Evolutionary conservation across 192 early-diverging fungal genomes (phyloP).

Genomic region (Podila verticillata): DNA sequence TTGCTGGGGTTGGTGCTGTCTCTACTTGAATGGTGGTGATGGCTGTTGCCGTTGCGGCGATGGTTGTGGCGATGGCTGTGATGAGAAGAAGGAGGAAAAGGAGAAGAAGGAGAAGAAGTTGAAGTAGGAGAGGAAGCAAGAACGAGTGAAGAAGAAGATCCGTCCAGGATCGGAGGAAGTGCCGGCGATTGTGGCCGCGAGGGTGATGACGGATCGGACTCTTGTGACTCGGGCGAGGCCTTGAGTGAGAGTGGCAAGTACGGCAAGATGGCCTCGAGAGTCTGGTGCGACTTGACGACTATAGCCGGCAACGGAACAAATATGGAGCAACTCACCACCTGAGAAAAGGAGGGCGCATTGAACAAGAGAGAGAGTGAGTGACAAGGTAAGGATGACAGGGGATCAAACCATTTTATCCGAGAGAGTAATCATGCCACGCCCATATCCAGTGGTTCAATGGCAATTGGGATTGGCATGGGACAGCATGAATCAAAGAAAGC

Average conservation of each 20-base stretch:
- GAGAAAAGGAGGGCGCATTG: not conserved
- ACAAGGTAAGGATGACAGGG: no score
- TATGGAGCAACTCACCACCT: slow-evolving; percentile 44
- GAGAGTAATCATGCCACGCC: no score
- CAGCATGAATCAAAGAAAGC: no score
- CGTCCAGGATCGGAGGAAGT: not conserved
- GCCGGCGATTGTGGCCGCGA: not conserved
- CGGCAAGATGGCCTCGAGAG: slow-evolving; percentile 38
- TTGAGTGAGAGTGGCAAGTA: slow-evolving; percentile 37
- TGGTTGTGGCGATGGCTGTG: slow-evolving; percentile 6
- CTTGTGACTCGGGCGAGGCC: not conserved
- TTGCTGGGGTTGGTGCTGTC: not conserved
- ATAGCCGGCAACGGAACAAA: slow-evolving; percentile 10
- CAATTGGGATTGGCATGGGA: no score
- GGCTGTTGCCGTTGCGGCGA: not conserved
- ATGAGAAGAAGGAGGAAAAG: not conserved
- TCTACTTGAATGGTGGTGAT: not conserved
- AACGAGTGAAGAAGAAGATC: not conserved
- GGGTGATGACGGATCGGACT: slow-evolving; percentile 10
- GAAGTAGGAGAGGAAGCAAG: slow-evolving; percentile 1
- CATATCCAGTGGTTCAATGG: no score
- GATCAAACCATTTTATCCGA: not conserved
- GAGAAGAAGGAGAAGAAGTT: not conserved
- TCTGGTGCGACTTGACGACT: slow-evolving; percentile 46
- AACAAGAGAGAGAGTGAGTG: not conserved